Conservation (phyloP, 1,284 basidiomycete genomes). For the Trametes sp. region DNA sequence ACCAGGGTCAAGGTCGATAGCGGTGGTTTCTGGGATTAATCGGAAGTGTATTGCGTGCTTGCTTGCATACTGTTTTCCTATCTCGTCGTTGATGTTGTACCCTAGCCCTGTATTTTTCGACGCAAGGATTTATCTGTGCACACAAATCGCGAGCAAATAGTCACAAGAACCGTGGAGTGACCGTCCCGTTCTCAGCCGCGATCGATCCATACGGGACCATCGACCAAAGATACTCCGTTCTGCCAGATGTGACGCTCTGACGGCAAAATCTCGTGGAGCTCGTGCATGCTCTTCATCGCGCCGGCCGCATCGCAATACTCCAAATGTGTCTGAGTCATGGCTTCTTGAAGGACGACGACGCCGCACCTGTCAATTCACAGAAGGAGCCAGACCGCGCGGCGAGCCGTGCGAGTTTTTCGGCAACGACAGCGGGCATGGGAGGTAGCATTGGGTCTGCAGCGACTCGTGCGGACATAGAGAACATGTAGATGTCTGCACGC, state of each 20-base stretch:
- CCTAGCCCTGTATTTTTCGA: slow-evolving; percentile 1
- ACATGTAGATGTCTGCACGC: not conserved
- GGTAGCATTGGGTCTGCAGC: not conserved
- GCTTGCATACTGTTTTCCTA: not conserved
- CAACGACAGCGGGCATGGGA: no score
- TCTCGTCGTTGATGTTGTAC: slow-evolving; percentile 1
- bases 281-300: not conserved
- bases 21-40: slow-evolving; percentile 65
- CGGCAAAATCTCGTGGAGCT: not conserved
- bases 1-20: slow-evolving; percentile 68
- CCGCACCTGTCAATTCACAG: not conserved
- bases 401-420: not conserved
- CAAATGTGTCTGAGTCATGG: not conserved
- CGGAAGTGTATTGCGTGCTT: not conserved
- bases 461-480: not conserved
- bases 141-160: no score
- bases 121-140: not conserved
- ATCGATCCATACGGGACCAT: slow-evolving; percentile 7
- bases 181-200: not conserved
- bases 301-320: not conserved
- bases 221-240: slow-evolving; percentile 11
- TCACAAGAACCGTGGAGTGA: no score
- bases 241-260: slow-evolving; percentile 17
- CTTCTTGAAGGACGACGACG: slow-evolving; percentile 1
- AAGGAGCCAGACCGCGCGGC: not conserved